Percentiles rank a stretch among this genome's conserved stretches.
phyloP scores from a whole-genome alignment of 1,284 basidiomycete species.

The Ustilago curta region DNA sequence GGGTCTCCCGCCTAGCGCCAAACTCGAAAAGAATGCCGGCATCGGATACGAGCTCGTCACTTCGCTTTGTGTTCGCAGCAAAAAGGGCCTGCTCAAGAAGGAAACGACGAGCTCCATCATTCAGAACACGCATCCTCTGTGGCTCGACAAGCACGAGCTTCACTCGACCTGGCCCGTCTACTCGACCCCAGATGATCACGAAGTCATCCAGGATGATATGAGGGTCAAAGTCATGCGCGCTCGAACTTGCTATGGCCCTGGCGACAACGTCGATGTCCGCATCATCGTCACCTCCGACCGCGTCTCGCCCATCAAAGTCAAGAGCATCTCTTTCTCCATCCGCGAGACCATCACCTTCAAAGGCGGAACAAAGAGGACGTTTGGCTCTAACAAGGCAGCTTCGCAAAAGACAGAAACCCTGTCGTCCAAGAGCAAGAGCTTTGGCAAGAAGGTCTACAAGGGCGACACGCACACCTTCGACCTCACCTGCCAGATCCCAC shows the following conservation, averaged over 20 bases:
- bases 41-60: slow-evolving; percentile 66
- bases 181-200: slow-evolving; percentile 54
- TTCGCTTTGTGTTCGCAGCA: slow-evolving; percentile 58
- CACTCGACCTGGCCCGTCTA: slow-evolving; percentile 67
- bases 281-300: slow-evolving; percentile 56
- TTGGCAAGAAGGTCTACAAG: slow-evolving; percentile 66
- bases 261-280: slow-evolving; percentile 57
- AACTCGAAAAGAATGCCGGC: slow-evolving; percentile 63
- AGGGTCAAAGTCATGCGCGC: slow-evolving; percentile 56
- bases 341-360: slow-evolving; percentile 65
- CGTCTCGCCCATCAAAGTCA: slow-evolving; percentile 60
- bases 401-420: slow-evolving; percentile 58
- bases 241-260: slow-evolving; percentile 59
- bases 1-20: slow-evolving; percentile 62
- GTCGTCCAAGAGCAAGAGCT: slow-evolving; percentile 53
- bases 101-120: slow-evolving; percentile 58
- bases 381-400: slow-evolving; percentile 41
- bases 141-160: slow-evolving; percentile 67
- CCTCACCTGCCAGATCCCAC: slow-evolving; percentile 57
- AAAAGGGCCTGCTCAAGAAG: slow-evolving; percentile 56
- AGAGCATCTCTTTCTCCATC: slow-evolving; percentile 56
- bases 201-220: slow-evolving; percentile 48
- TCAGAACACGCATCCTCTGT: slow-evolving; percentile 58
- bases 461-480: slow-evolving; percentile 65
- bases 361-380: slow-evolving; percentile 46